Evolutionary conservation across 2,329 filamentous ascomycete species (phyloP).

Genomic region (Plenodomus lindquistii): DNA sequence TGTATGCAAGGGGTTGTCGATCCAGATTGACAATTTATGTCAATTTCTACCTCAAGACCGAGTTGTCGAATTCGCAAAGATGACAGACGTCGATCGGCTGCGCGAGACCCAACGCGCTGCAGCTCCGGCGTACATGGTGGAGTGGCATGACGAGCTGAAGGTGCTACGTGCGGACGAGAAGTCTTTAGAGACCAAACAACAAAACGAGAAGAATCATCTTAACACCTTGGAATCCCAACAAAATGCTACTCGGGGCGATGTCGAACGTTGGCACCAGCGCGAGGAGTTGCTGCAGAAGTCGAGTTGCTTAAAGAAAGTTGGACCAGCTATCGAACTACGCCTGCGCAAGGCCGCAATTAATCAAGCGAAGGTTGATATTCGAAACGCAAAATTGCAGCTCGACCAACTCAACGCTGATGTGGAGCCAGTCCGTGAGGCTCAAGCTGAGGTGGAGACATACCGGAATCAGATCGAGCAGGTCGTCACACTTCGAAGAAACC

Average conservation of each 20-base stretch:
- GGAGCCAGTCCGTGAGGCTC: slow-evolving; percentile 70
- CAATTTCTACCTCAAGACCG: slow-evolving; percentile 96
- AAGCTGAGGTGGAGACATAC: slow-evolving; percentile 73
- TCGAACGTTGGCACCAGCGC: slow-evolving; percentile 79
- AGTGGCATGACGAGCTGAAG: slow-evolving; percentile 77
- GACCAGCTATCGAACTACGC: slow-evolving; percentile 68
- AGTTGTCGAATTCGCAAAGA: slow-evolving; percentile 88
- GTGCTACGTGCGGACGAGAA: slow-evolving; percentile 71
- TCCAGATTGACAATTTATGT: slow-evolving; percentile 97
- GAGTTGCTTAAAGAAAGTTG: slow-evolving; percentile 65
- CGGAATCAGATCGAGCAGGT: slow-evolving; percentile 59
- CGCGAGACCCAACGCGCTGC: slow-evolving; percentile 87
- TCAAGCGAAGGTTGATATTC: slow-evolving; percentile 60
- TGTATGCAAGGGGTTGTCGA: slow-evolving; percentile 73
- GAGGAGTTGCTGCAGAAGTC: slow-evolving; percentile 67
- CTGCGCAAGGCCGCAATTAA: slow-evolving; percentile 55
- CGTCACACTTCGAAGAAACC: slow-evolving; percentile 58
- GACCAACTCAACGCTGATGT: slow-evolving; percentile 62
- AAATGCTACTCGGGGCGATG: slow-evolving; percentile 73
- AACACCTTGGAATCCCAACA: slow-evolving; percentile 73
- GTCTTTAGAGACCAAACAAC: slow-evolving; percentile 60
- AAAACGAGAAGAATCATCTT: slow-evolving; percentile 65
- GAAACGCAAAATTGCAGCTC: slow-evolving; percentile 61
- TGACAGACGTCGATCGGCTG: slow-evolving; percentile 80
- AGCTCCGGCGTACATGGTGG: slow-evolving; percentile 77